Conservation (phyloP, 78 protist species). For the Isochrysis galbana region DNA sequence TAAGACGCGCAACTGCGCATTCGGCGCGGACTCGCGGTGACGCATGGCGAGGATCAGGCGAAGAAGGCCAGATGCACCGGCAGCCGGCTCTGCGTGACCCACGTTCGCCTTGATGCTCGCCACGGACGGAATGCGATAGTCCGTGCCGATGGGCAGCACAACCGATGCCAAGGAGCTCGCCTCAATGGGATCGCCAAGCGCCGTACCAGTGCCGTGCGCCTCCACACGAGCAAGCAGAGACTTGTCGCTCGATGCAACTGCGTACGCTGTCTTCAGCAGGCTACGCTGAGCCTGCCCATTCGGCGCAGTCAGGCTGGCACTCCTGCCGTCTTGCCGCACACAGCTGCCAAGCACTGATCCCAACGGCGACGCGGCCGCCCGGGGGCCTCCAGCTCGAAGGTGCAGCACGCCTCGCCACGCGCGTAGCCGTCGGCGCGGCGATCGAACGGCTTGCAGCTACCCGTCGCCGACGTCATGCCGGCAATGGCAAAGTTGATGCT, state of each 20-base stretch:
- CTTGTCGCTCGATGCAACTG: neutral
- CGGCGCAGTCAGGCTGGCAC: neutral
- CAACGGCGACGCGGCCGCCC: neutral
- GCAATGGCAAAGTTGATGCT: neutral
- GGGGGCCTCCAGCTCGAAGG: neutral
- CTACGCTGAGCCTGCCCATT: neutral
- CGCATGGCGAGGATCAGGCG: neutral
- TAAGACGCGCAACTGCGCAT: neutral
- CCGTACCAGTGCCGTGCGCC: slow-evolving; percentile 10
- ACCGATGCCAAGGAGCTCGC: neutral
- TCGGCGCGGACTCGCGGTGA: too few relatives aligned
- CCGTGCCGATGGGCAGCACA: neutral
- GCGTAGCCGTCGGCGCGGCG: slow-evolving; percentile 82
- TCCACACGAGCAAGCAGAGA: neutral
- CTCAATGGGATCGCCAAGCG: slow-evolving; percentile 5
- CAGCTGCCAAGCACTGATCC: neutral
- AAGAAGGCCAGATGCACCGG: neutral
- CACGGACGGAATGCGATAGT: slow-evolving; percentile 20
- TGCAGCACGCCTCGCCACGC: slow-evolving; percentile 73
- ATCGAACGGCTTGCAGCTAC: slow-evolving; percentile 72
- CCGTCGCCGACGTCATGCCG: slow-evolving; percentile 57
- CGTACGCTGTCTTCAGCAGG: neutral
- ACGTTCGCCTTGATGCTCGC: slow-evolving; percentile 61
- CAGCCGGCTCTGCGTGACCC: slow-evolving; percentile 72
- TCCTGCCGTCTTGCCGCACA: slow-evolving; percentile 1